A percentile compares a stretch with the other conserved stretches of the same genome.
phyloP scores from a whole-genome alignment of 2,329 filamentous ascomycete genomes.

The Alternaria hordeiaustralica region DNA sequence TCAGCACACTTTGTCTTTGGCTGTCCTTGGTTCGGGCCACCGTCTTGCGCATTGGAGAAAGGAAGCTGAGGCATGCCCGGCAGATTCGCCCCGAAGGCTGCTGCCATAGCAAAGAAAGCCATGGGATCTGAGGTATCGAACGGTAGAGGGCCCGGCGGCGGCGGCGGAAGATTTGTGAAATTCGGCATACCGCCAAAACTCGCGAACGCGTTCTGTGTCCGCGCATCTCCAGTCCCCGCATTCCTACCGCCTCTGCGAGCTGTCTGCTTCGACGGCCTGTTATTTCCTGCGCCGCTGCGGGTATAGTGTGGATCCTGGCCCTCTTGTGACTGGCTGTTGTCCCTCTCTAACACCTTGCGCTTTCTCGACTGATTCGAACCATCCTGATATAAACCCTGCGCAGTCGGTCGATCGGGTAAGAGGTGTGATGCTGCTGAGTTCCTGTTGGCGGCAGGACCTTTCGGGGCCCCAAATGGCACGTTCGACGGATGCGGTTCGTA shows the following conservation, averaged over 20 bases:
- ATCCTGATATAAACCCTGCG: conserved; percentile 11
- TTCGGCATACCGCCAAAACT: conserved; percentile 18
- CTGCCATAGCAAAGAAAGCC: conserved; percentile 68
- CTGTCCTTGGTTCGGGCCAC: conserved; percentile 11
- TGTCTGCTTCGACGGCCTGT: conserved; percentile 63
- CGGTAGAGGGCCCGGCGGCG: conserved; percentile 55
- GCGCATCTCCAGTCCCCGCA: conserved; percentile 9
- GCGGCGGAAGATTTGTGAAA: conserved; percentile 45
- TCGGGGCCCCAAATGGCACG: conserved; percentile 30
- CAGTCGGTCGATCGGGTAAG: conserved; percentile 18
- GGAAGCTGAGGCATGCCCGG: conserved; percentile 49
- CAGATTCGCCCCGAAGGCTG: conserved; percentile 50
- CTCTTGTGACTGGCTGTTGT: conserved; percentile 53
- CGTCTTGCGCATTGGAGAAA: conserved; percentile 40
- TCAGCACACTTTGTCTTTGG: conserved; percentile 66
- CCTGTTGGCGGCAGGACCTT: conserved; percentile 28
- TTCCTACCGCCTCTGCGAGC: conserved; percentile 54
- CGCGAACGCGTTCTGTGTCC: conserved; percentile 13
- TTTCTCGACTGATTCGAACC: conserved; percentile 55
- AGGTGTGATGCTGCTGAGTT: conserved; percentile 14
- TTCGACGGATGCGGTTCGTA: conserved; percentile 26
- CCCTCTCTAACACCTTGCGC: conserved; percentile 63
- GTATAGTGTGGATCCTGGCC: conserved; percentile 50
- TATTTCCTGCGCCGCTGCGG: conserved; percentile 36
- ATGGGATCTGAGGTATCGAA: conserved; percentile 68